Base-by-base conservation (phyloP, 768 basidiomycete genomes). In the Lactifluus echinatus region DNA sequence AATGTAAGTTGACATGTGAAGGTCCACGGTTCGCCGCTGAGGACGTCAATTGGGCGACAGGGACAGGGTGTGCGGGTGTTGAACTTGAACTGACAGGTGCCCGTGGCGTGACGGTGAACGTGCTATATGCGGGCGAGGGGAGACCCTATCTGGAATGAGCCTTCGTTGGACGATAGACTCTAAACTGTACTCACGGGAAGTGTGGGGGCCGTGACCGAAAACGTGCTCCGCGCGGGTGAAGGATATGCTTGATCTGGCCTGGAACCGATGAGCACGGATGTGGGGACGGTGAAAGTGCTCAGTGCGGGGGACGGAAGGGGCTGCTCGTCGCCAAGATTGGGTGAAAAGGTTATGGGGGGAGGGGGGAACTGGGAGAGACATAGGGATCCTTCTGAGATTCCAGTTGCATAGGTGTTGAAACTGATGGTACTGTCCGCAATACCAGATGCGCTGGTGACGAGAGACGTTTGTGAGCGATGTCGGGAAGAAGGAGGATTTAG, bases 401-500 rank as follows among this genome's bases (percentile, higher is more conserved):
- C 66, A 8, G 68, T 71, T 55, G 56, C 68, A 65, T 55, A 55
- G 55, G 67, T 68, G 26, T 61, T 64, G 63, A 76, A 74, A 66
- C 77, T 79, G 44, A 82, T 77, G 28, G 79, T 79, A 51, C 79
- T 82, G 49, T 77, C 78, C 33, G 81, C 79, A 39, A 81, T 67
- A 26, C 74, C 78, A n/a, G 82, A 83, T 6, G 75, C 79, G 57
- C 74, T 77, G 37, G 81, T 82, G 51, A 74, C 73, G 44, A 77
- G 64, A 36, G 81, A 83, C 19, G 67, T 66, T 31, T 64, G 68
- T 44, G 71, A 67, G 33, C 66, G 62, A 68, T 79, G 76, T 37
- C 56, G 48, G 11, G 50, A 28, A 33, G 61, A 23, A 28, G 45
- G 4, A 17, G 14, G 37, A 21, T n/a, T 14, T 33, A 19, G 10